Evolutionary conservation across 2,329 filamentous ascomycete species (phyloP), one percentile per base, ranked within the genome.

Genomic region (Fusarium sp.): DNA sequence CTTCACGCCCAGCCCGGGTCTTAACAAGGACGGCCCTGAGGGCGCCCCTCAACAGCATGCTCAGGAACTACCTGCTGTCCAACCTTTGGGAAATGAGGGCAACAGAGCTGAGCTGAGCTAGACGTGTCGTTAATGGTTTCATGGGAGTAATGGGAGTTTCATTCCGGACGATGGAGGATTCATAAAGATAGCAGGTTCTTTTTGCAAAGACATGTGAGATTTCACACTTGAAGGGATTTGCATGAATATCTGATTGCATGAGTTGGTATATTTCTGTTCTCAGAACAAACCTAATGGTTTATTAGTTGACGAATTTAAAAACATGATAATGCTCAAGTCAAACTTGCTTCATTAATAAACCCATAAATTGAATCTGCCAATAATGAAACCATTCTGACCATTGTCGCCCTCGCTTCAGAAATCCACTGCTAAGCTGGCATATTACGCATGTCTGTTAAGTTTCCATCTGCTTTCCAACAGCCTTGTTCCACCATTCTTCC

Each of bases 401-500:
- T 41, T 24, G 26, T 38, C 17, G 47, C 50, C 38, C n/a, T 20
- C 8, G 20, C 44, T 35, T n/a, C 18, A 15, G 24, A 17, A 22
- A 44, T 32, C 6, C 44, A 39, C 44, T 30, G 10, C 26, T 8
- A 35, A 55, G 36, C 24, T 22, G 35, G 44, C 41, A 30, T 45
- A 17, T 54, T 54, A 50, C 24, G 18, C 36, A 44, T 54, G n/a
- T 3, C 47, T 39, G n/a, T 64, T 24, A 32, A 36, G 48, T n/a
- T 18, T 58, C 32, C 28, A 77, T 51, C n/a, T 69, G 66, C 59
- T 75, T 71, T 35, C 71, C 76, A 35, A 84, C 78, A 30, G 80
- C 75, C 14, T 77, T 69, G 14, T 83, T 82, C 94, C 94, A 98
- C 94, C 94, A 98, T 53, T 87, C 82, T 48, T 84, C 83, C 91